Evolutionary conservation across 228 moss, liverwort and hornwort genomes (phyloP).

Genomic region (Sphagnum magellanicum): DNA sequence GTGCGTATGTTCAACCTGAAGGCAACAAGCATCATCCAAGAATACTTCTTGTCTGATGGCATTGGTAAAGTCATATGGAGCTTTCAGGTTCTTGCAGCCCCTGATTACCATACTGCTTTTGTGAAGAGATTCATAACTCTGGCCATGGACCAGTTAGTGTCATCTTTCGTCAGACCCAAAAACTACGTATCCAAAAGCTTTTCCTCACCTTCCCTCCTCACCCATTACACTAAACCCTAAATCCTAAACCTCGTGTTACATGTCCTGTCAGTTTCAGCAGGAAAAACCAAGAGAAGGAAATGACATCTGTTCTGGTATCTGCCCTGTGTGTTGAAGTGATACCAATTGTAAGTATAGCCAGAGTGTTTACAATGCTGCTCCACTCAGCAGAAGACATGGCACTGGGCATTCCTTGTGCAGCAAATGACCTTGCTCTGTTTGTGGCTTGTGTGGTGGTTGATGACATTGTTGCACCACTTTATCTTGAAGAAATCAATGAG

Average conservation of each 20-base stretch:
- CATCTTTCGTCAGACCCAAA: too few relatives aligned
- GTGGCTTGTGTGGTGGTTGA: conserved; percentile 91
- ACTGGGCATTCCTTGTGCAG: conserved; percentile 87
- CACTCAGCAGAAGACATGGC: conserved; percentile 92
- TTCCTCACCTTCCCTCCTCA: too few relatives aligned
- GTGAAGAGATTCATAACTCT: conserved; percentile 75
- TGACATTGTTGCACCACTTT: conserved; percentile 79
- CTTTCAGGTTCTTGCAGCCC: conserved; percentile 89
- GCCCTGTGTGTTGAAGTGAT: conserved; percentile 89
- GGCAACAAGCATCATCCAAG: conserved; percentile 81
- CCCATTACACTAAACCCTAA: not conserved
- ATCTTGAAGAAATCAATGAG: conserved; percentile 88
- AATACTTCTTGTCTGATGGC: conserved; percentile 90
- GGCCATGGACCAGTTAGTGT: conserved; percentile 70
- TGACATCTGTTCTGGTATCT: conserved; percentile 81
- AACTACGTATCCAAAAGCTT: too few relatives aligned
- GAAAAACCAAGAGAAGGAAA: conserved; percentile 90
- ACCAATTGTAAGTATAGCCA: conserved; percentile 68
- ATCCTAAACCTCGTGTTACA: not conserved
- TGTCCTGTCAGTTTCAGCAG: conserved; percentile 11
- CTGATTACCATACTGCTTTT: conserved; percentile 71
- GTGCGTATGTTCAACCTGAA: conserved; percentile 60
- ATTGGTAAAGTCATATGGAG: conserved; percentile 83
- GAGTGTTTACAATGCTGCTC: conserved; percentile 72
- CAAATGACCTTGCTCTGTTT: conserved; percentile 78